Conservation (phyloP, 768 basidiomycete species). For the Tricholoma furcatifolium region DNA sequence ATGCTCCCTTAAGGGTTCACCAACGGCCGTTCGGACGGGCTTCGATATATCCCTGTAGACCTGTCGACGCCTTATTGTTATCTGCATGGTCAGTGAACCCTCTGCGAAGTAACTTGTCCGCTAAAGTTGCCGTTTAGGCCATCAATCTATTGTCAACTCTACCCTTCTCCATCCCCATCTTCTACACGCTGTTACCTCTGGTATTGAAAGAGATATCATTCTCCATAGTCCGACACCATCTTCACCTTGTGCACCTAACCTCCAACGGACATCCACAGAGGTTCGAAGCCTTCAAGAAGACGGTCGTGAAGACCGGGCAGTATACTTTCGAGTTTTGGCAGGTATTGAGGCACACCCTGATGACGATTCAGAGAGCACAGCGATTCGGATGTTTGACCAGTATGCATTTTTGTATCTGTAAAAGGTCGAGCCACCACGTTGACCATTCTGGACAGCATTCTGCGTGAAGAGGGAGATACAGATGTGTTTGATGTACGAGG, state of each 20-base stretch:
- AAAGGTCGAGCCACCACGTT: not conserved
- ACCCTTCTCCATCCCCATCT: slow-evolving; percentile 70
- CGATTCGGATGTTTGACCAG: slow-evolving; percentile 74
- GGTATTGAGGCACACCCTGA: slow-evolving; percentile 25
- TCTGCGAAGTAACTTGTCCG: not conserved
- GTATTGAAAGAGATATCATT: slow-evolving; percentile 68
- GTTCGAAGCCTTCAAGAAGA: slow-evolving; percentile 45
- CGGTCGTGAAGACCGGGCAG: slow-evolving; percentile 30
- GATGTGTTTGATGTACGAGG: slow-evolving; percentile 53
- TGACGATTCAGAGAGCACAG: slow-evolving; percentile 42
- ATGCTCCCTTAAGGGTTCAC: slow-evolving; percentile 43
- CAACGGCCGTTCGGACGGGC: slow-evolving; percentile 28
- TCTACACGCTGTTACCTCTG: slow-evolving; percentile 65
- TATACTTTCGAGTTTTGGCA: slow-evolving; percentile 36
- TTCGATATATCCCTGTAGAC: slow-evolving; percentile 59
- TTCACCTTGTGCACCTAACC: slow-evolving; percentile 50
- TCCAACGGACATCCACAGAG: slow-evolving; percentile 43
- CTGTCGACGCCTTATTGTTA: slow-evolving; percentile 62
- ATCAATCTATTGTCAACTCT: slow-evolving; percentile 77
- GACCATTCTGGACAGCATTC: slow-evolving; percentile 39
- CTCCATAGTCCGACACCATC: slow-evolving; percentile 65
- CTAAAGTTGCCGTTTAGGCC: slow-evolving; percentile 40
- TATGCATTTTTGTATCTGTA: slow-evolving; percentile 31
- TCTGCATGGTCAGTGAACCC: slow-evolving; percentile 46
- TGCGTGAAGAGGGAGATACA: slow-evolving; percentile 53